phyloP scores from a whole-genome alignment of 352 stramenopile species.

The Phytophthora fragariaefolia region DNA sequence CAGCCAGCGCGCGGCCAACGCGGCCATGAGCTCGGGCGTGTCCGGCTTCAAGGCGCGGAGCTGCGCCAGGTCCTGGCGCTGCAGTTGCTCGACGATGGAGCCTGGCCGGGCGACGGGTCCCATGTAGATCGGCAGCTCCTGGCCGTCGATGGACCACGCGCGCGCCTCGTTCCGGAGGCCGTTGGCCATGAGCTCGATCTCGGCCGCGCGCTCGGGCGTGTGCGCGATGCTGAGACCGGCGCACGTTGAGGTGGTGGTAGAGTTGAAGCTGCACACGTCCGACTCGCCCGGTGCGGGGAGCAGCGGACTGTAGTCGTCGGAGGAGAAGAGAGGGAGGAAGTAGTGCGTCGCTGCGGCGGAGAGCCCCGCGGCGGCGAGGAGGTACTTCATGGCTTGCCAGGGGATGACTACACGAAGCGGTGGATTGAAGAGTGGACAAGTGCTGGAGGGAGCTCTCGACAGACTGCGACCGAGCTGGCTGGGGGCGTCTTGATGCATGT shows the following conservation, averaged over 20 bases:
- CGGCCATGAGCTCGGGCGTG: slow-evolving; percentile 27
- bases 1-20: slow-evolving; percentile 21
- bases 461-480: background rate
- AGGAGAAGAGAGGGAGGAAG: slow-evolving; percentile 9
- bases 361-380: slow-evolving; percentile 19
- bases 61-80: slow-evolving; percentile 25
- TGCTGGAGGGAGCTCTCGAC: background rate
- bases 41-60: slow-evolving; percentile 32
- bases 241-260: slow-evolving; percentile 2
- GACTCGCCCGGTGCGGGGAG: slow-evolving; percentile 1
- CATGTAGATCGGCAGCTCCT: slow-evolving; percentile 39
- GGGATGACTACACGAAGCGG: background rate
- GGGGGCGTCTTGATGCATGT: background rate
- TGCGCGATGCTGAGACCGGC: slow-evolving; percentile 28
- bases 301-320: background rate
- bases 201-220: slow-evolving; percentile 13
- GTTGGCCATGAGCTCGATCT: slow-evolving; percentile 29
- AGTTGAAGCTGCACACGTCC: slow-evolving; percentile 10
- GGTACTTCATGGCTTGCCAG: slow-evolving; percentile 20
- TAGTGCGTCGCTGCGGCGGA: slow-evolving; percentile 25
- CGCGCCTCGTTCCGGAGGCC: slow-evolving; percentile 42
- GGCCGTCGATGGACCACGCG: slow-evolving; percentile 29
- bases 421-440: slow-evolving; percentile 24
- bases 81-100: slow-evolving; percentile 38
- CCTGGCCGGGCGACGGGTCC: slow-evolving; percentile 35